Conservation (phyloP, 768 basidiomycete genomes). For the Leccinellum rugosiceps region DNA sequence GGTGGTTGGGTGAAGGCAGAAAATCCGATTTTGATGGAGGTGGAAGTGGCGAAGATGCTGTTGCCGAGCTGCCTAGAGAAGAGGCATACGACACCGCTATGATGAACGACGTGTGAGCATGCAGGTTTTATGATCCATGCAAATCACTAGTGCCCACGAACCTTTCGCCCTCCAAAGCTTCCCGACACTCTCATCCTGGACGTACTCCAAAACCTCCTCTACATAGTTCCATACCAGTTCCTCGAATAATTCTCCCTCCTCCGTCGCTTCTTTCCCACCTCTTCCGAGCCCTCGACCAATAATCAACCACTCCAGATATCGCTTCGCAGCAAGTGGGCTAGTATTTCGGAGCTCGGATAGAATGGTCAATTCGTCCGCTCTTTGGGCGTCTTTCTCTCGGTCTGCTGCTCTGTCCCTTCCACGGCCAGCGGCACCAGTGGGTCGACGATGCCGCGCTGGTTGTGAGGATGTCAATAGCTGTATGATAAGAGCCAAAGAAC, state of each 20-base stretch:
- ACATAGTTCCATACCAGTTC: constrained; percentile 59
- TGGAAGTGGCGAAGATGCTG: constrained; percentile 3
- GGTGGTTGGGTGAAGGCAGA: not conserved
- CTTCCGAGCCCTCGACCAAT: constrained; percentile 50
- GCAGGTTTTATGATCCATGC: not conserved
- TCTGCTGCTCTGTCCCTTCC: constrained; percentile 23
- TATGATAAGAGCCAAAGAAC: not conserved
- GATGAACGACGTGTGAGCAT: not conserved
- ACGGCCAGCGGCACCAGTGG: constrained; percentile 17
- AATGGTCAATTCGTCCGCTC: constrained; percentile 24
- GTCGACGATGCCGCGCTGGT: constrained; percentile 17
- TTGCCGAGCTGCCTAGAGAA: constrained; percentile 11
- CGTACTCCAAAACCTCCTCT: constrained; percentile 46
- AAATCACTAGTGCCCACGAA: constrained; percentile 19
- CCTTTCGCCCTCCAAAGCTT: constrained; percentile 76
- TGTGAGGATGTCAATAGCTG: constrained; percentile 24
- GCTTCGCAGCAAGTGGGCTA: constrained; percentile 47
- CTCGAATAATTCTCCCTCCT: constrained; percentile 49
- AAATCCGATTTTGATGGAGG: not conserved
- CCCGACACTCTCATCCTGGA: constrained; percentile 48
- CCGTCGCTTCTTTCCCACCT: constrained; percentile 20
- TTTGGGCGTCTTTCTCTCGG: constrained; percentile 19
- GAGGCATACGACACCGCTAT: constrained; percentile 55
- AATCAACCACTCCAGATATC: constrained; percentile 80
- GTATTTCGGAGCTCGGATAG: constrained; percentile 28